phyloP scores from a whole-genome alignment of 2,329 filamentous ascomycete genomes.

The Scleromitrula shiraiana region DNA sequence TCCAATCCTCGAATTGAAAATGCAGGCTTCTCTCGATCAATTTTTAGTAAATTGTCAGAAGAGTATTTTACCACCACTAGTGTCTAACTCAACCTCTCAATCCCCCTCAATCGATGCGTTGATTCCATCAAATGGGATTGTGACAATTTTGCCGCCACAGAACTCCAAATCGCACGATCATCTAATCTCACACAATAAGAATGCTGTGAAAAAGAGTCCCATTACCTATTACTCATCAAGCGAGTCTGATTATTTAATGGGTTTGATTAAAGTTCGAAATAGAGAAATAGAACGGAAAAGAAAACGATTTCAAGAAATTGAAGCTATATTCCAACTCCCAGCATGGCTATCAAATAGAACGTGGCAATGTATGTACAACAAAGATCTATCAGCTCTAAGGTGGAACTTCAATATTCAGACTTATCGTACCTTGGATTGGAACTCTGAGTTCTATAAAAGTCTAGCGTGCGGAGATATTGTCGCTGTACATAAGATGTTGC shows the following conservation, averaged over 20 bases:
- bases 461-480: not conserved
- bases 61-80: not conserved
- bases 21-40: not conserved
- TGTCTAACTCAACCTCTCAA: not conserved
- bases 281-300: not conserved
- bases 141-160: not conserved
- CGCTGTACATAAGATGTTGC: slow-evolving; percentile 6
- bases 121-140: not conserved
- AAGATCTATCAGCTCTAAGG: not conserved
- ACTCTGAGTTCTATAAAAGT: not conserved
- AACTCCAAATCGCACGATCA: not conserved
- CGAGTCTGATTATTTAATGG: slow-evolving; percentile 6
- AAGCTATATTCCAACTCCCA: slow-evolving; percentile 8
- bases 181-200: too few relatives aligned
- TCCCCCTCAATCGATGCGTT: not conserved
- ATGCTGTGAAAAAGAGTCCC: not conserved
- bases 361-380: not conserved
- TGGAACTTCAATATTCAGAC: slow-evolving; percentile 2
- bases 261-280: slow-evolving; percentile 4
- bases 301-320: not conserved
- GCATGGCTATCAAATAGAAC: slow-evolving; percentile 1
- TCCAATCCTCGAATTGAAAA: not conserved
- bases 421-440: not conserved
- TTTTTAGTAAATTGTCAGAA: not conserved
- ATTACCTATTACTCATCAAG: slow-evolving; percentile 1